Evolutionary conservation across 2,329 filamentous ascomycete species (phyloP), one percentile per base, ranked within the genome.

Genomic region (Neonectria magnoliae): DNA sequence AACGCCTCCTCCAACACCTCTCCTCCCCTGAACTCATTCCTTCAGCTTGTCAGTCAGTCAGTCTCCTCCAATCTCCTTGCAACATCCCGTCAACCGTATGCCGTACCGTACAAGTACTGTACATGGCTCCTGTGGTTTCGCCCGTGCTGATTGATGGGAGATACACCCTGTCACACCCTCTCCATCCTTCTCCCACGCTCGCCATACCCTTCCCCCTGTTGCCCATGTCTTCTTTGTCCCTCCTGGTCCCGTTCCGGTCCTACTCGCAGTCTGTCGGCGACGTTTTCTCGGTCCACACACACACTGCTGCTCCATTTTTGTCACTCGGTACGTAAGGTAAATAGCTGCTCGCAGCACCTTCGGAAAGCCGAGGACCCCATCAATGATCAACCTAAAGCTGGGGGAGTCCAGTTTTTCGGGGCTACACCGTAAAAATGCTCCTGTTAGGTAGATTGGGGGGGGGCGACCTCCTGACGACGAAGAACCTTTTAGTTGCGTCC

Each of bases 321-420:
- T 64, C 52, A 64, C 51, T 59, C 16, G 60, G 61, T 64, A 64
- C 61, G 61, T 64, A 64, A 64, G 55, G 55, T 51, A 59, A 64
- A 64, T 64, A 50, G 56, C 51, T 56, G 61, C 59, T 56, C 45
- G 56, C 27, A 64, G 61, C 38, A 11, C 36, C 50, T 50, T 55
- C 56, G 55, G 25, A 57, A 45, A 38, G 38, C 47, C 56, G 47
- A 58, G 31, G 36, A 52, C 60, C 36, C 60, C 61, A 59, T 59
- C 56, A 27, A 64, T 51, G 56, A 59, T 59, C 56, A 27, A 64
- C 56, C 50, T 44, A 42, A 57, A 58, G 25, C 60, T 53, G 47
- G 52, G 52, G 60, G 36, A 41, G 42, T 44, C 55, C 38, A 20
- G 27, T 33, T 51, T 50, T 51, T 56, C 54, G 50, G 33, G 59